phyloP scores from a whole-genome alignment of 176 grass and related monocot species.

The Panicum miliaceum region DNA sequence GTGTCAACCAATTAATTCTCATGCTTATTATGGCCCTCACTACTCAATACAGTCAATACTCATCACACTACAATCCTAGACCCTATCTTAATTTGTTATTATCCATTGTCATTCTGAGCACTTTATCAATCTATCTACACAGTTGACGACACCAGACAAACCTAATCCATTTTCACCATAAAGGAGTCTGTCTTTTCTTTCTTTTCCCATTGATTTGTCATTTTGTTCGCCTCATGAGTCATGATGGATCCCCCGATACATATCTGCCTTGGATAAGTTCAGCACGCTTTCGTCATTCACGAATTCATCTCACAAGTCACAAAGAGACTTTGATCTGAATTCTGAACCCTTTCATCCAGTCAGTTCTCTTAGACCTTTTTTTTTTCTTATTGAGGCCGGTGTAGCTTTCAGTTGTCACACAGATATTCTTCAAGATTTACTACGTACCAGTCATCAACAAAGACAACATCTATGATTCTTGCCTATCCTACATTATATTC shows the following conservation, averaged over 20 bases:
- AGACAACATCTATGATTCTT: slow-evolving; percentile 6
- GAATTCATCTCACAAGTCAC: background rate
- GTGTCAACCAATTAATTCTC: too few relatives aligned
- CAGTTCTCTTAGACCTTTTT: background rate
- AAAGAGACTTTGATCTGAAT: background rate
- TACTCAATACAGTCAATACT: too few relatives aligned
- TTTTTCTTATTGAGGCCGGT: background rate
- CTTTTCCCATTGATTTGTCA: background rate
- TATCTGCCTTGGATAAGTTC: slow-evolving; percentile 15
- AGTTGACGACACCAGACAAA: background rate
- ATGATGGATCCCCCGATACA: background rate
- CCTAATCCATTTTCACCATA: background rate
- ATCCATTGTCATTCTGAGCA: background rate
- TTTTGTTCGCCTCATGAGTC: background rate
- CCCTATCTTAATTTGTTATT: background rate
- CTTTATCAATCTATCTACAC: background rate
- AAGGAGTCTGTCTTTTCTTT: background rate
- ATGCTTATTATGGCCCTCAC: too few relatives aligned
- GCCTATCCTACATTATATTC: background rate
- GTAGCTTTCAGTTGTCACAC: slow-evolving; percentile 9
- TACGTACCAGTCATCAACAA: background rate
- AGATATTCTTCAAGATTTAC: slow-evolving; percentile 30
- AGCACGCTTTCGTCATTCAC: slow-evolving; percentile 6
- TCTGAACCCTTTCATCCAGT: background rate
- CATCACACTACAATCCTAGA: background rate